Percentiles rank a stretch among this genome's conserved stretches.
phyloP scores from a whole-genome alignment of 1,139 yeast genomes.

The Saccharomyces hybrid region DNA sequence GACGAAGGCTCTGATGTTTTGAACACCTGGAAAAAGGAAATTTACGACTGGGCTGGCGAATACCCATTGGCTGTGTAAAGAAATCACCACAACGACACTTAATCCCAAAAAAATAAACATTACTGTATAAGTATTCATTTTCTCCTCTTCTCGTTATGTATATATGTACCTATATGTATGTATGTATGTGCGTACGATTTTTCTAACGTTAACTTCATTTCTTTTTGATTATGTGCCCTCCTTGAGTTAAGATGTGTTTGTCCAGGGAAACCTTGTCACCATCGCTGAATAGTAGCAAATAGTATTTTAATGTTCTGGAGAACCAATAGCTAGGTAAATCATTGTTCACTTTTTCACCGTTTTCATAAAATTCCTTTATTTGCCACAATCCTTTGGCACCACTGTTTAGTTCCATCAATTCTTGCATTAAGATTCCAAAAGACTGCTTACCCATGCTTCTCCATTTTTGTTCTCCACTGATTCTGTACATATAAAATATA shows the following conservation, averaged over 20 bases:
- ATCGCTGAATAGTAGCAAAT: conserved; percentile 62
- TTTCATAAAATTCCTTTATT: conserved; percentile 19
- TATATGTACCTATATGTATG: neutral
- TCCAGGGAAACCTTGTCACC: conserved; percentile 51
- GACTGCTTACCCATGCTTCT: conserved; percentile 47
- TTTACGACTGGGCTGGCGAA: conserved; percentile 83
- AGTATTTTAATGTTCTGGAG: conserved; percentile 71
- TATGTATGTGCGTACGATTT: conserved; percentile 1
- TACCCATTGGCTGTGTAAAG: conserved; percentile 76
- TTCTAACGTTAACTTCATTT: conserved; percentile 2
- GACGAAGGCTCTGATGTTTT: conserved; percentile 64
- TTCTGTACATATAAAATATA: conserved; percentile 61
- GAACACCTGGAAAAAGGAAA: conserved; percentile 62
- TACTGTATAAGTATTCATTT: neutral
- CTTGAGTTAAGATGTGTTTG: conserved; percentile 67
- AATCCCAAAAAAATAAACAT: neutral
- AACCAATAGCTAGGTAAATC: conserved; percentile 58
- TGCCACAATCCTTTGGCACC: conserved; percentile 38
- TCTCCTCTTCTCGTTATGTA: neutral
- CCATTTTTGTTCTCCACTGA: conserved; percentile 66
- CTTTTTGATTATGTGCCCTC: conserved; percentile 45
- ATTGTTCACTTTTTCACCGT: conserved; percentile 37
- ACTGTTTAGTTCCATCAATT: conserved; percentile 45
- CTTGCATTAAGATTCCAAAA: conserved; percentile 54
- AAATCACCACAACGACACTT: neutral